Conservation (phyloP, 495 filamentous ascomycete genomes). For the Glutinoglossum americanum region DNA sequence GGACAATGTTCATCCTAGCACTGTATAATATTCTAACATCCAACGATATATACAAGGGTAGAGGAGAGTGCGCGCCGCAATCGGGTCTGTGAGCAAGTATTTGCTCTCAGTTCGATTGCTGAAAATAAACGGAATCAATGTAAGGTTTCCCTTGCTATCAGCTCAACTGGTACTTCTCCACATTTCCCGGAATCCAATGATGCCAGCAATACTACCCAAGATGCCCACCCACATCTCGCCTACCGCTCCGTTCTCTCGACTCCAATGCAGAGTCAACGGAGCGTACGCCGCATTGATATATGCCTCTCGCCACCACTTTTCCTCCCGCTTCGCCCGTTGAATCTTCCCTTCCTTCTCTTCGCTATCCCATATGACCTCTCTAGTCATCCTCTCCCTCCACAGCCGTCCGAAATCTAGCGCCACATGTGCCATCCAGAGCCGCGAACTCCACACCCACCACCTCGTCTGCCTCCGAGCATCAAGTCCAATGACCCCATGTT, state of each 20-base stretch:
- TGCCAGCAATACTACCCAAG: slow-evolving; percentile 41
- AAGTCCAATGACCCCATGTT: slow-evolving; percentile 42
- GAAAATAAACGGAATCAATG: too few species aligned
- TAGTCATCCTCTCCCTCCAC: slow-evolving; percentile 23
- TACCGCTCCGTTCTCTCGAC: slow-evolving; percentile 43
- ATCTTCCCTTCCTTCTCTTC: slow-evolving; percentile 15
- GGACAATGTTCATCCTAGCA: too few species aligned
- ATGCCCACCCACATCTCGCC: slow-evolving; percentile 36
- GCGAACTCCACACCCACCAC: slow-evolving; percentile 50
- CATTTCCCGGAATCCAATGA: slow-evolving; percentile 42
- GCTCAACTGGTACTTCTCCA: slow-evolving; percentile 24
- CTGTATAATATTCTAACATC: too few species aligned
- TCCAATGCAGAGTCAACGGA: slow-evolving; percentile 60
- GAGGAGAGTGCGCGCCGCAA: neutral
- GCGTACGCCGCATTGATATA: slow-evolving; percentile 32
- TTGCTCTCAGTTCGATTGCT: too few species aligned
- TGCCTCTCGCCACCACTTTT: slow-evolving; percentile 15
- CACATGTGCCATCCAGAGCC: slow-evolving; percentile 64
- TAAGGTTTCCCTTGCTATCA: neutral
- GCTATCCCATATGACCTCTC: slow-evolving; percentile 13
- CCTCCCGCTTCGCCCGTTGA: slow-evolving; percentile 11
- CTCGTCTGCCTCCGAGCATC: slow-evolving; percentile 27
- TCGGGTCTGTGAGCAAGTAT: too few species aligned
- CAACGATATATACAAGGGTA: neutral
- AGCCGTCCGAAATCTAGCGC: slow-evolving; percentile 52